Conservation (phyloP, 2,329 filamentous ascomycete species). For the Apiospora aurea region DNA sequence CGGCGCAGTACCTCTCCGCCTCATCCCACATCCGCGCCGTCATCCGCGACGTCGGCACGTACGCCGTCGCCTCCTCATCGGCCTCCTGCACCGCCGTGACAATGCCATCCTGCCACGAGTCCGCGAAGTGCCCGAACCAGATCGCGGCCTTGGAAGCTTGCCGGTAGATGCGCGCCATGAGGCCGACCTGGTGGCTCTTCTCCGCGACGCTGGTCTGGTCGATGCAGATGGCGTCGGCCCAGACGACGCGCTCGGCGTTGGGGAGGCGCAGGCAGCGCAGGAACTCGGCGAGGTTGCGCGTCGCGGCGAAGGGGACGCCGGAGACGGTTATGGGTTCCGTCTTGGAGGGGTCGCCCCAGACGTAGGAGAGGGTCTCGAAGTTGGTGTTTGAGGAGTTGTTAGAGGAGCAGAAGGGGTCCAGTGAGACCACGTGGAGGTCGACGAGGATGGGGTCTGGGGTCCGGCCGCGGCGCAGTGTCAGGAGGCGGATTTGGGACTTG, state of each 20-base stretch:
- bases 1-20: neutral
- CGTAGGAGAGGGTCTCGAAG: slow-evolving; percentile 19
- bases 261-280: neutral
- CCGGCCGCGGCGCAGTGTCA: neutral
- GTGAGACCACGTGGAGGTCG: neutral
- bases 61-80: neutral
- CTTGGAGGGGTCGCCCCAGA: neutral
- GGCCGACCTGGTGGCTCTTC: slow-evolving; percentile 10
- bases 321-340: neutral
- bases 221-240: slow-evolving; percentile 4
- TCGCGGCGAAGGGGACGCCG: slow-evolving; percentile 7
- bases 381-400: neutral
- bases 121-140: slow-evolving; percentile 15
- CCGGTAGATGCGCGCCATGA: slow-evolving; percentile 15
- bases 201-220: neutral
- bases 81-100: neutral
- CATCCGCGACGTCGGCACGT: slow-evolving; percentile 5
- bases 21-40: neutral
- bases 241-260: neutral
- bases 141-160: neutral
- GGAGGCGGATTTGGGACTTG: neutral
- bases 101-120: neutral
- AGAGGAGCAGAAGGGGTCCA: neutral
- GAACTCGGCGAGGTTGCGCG: slow-evolving; percentile 6
- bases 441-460: neutral